Conservation (phyloP, 352 stramenopile species). For the Globisporangium cystogenes region DNA sequence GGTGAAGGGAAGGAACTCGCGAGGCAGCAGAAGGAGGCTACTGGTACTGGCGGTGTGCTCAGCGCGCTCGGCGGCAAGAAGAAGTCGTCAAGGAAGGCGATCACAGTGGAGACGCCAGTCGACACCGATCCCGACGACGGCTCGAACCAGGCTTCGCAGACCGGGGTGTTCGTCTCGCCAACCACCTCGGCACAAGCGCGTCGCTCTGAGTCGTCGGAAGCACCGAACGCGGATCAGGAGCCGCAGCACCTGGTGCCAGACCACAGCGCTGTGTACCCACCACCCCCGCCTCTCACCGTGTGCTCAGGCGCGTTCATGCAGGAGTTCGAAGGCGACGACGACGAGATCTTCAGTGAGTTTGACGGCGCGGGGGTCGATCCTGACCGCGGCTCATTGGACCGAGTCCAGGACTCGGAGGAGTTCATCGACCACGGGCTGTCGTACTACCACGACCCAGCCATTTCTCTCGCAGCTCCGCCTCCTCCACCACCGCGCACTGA, state of each 20-base stretch:
- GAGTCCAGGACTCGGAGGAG: conserved; percentile 12
- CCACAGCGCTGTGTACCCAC: conserved; percentile 1
- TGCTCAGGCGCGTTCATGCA: conserved; percentile 52
- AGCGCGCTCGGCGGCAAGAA: conserved; percentile 12
- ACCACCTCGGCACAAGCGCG: too few relatives aligned
- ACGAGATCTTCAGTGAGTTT: conserved; percentile 17
- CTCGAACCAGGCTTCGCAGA: background rate
- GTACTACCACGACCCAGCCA: conserved; percentile 35
- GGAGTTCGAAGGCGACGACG: conserved; percentile 51
- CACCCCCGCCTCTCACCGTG: conserved; percentile 3
- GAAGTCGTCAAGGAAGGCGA: conserved; percentile 8
- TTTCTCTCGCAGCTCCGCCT: conserved; percentile 10
- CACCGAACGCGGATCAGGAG: background rate
- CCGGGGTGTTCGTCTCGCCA: background rate
- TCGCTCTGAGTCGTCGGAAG: background rate
- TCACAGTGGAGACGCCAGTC: conserved; percentile 2
- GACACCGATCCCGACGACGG: background rate
- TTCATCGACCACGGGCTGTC: conserved; percentile 51
- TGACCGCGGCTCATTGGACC: conserved; percentile 13
- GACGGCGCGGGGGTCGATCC: conserved; percentile 15
- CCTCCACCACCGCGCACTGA: conserved; percentile 16
- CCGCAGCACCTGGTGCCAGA: background rate
- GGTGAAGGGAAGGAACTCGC: conserved; percentile 52
- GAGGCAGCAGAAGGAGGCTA: conserved; percentile 17
- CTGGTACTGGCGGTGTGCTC: background rate